Evolutionary conservation across 169 alveolate genomes (phyloP).

Genomic region (Cryptosporidium muris): DNA sequence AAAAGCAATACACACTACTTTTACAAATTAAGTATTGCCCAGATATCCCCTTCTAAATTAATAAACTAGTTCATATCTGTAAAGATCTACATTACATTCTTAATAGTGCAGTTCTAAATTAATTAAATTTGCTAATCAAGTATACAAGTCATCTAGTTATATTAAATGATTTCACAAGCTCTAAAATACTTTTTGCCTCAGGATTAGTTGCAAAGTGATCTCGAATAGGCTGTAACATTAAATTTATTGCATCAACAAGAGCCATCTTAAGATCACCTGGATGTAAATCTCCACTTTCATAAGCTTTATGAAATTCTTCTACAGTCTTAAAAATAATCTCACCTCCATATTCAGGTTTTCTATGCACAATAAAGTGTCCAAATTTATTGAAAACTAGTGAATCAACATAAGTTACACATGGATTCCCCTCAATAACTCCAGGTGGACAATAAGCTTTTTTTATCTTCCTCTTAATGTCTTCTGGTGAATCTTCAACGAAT

Average conservation of each 20-base stretch:
- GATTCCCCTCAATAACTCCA: constrained; percentile 89
- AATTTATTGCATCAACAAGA: constrained; percentile 88
- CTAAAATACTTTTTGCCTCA: constrained; percentile 89
- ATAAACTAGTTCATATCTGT: no score
- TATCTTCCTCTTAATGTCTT: constrained; percentile 88
- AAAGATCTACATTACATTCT: no score
- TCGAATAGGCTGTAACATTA: constrained; percentile 94
- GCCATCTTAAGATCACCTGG: constrained; percentile 95
- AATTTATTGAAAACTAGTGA: constrained; percentile 83
- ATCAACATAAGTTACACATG: constrained; percentile 91
- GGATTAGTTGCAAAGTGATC: constrained; percentile 91
- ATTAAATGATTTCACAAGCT: constrained; percentile 81
- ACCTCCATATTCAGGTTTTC: constrained; percentile 79
- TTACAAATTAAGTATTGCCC: no score
- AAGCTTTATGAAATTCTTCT: constrained; percentile 90
- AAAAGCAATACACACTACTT: no score
- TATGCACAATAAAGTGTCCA: constrained; percentile 61
- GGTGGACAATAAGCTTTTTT: constrained; percentile 96
- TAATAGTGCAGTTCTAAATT: neutral
- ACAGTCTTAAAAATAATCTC: constrained; percentile 80
- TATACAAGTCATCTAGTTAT: constrained; percentile 75
- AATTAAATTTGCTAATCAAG: neutral
- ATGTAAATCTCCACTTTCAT: constrained; percentile 87
- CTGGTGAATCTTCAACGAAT: constrained; percentile 97
- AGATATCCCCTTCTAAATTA: no score